Conservation (phyloP, 2,329 filamentous ascomycete genomes). For the Xylaria sp. region DNA sequence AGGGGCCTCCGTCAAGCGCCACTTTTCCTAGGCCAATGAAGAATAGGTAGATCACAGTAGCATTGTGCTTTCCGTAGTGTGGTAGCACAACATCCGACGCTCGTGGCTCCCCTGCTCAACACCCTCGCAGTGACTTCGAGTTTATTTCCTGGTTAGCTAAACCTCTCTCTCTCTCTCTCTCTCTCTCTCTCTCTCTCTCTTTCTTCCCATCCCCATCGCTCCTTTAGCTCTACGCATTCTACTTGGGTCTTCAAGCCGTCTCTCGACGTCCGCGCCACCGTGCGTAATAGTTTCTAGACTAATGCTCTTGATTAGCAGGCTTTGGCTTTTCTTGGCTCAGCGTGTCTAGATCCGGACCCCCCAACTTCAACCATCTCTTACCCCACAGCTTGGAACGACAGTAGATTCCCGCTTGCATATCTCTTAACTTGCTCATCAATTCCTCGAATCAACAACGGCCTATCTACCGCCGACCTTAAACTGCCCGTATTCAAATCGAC, state of each 20-base stretch:
- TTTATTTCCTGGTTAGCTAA: constrained; percentile 5
- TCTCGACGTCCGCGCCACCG: background rate
- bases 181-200: background rate
- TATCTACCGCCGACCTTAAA: background rate
- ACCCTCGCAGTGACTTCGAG: constrained; percentile 10
- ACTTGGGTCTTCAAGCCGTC: background rate
- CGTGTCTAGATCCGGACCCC: constrained; percentile 16
- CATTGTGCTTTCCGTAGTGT: constrained; percentile 1
- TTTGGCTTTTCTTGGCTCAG: constrained; percentile 19
- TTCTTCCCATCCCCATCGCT: background rate
- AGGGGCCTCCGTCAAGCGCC: constrained; percentile 1
- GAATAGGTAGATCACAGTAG: background rate
- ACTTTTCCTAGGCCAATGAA: background rate
- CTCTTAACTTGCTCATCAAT: constrained; percentile 32
- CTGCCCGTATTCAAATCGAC: constrained; percentile 6
- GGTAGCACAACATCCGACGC: background rate
- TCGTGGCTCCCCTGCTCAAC: constrained; percentile 16
- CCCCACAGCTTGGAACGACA: constrained; percentile 13
- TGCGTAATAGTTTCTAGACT: constrained; percentile 22
- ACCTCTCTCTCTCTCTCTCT: background rate
- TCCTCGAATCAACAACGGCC: constrained; percentile 2
- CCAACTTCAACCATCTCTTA: constrained; percentile 12
- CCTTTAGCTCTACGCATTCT: background rate
- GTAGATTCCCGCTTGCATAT: constrained; percentile 21
- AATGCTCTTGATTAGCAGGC: constrained; percentile 24